Base-by-base conservation (phyloP, 495 filamentous ascomycete genomes). In the Tuber aestivum region DNA sequence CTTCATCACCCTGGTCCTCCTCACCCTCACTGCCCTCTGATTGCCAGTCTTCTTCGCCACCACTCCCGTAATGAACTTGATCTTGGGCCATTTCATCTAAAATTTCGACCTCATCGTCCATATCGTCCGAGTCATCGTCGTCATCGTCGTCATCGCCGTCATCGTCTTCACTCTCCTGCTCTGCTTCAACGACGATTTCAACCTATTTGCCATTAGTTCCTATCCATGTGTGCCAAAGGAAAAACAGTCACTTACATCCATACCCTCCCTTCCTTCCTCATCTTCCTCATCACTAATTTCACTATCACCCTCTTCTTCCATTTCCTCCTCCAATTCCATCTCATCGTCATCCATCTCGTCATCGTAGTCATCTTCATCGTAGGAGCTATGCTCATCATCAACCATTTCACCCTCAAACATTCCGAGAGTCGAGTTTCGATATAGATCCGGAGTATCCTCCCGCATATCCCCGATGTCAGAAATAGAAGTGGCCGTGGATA, bases 391-490 rank as follows among this genome's bases (percentile, higher is more conserved):
- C 61, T 92, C 90, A 79, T 94, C 91, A 74, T 92, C 93, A 78
- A 94, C 94, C 91, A 95, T 93, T 79, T 94, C 93, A 76, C 89
- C 89, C 82, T 97, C 95, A 75, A 97, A 90, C 89, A 99, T 94
- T 50, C 96, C 96, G 44, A 99, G 87, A 7, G 96, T 93, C 6
- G 95, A 97, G 82, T 98, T 97, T 61, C 95, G 91, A 85, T 97
- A 98, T 12, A 99, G 89, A 85, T 99, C 96, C 35, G 95, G 95
- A 12, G 96, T 98, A 83, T 98, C 95, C 83, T 98, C 95, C 32
- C 96, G 92, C 75, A 93, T 91, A 80, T 94, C 92, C 42, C 94
- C 93, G 44, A 92, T 85, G 72, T 97, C 93, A 12, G 94, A 96
- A 68, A 96, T 89, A 0, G 95, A 97, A 16, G 94, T 94, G 40